A percentile compares a stretch with the other conserved stretches of the same genome.
Conservation (phyloP, 1,284 basidiomycete species). For the Porphyrellus sp. region DNA sequence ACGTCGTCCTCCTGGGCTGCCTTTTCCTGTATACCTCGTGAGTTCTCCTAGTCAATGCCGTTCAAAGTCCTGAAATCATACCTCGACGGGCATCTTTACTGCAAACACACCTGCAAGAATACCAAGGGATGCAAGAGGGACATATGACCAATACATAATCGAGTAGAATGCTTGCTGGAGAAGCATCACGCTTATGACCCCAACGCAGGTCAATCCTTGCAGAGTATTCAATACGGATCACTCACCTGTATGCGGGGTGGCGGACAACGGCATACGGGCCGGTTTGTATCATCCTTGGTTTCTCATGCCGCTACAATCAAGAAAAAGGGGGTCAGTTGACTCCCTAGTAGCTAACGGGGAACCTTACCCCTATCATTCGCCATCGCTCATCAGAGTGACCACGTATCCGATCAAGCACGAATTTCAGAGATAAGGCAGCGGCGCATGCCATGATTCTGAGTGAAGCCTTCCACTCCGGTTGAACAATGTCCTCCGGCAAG, state of each 20-base stretch:
- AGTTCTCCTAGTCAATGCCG: neutral
- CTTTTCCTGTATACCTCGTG: conserved; percentile 25
- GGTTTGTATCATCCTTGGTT: conserved; percentile 26
- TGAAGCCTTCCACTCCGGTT: conserved; percentile 15
- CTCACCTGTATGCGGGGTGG: conserved; percentile 34
- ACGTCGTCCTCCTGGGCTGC: conserved; percentile 31
- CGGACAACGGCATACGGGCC: conserved; percentile 37
- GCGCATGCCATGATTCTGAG: conserved; percentile 30
- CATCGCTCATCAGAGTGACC: conserved; percentile 24
- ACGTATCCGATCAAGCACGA: conserved; percentile 14
- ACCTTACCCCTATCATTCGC: conserved; percentile 32
- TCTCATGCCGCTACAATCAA: conserved; percentile 29
- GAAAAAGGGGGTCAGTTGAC: neutral
- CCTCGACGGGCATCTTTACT: conserved; percentile 37
- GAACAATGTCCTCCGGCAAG: conserved; percentile 25
- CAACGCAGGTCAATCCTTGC: neutral
- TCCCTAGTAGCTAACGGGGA: neutral
- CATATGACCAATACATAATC: conserved; percentile 38
- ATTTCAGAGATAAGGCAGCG: conserved; percentile 21
- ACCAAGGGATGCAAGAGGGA: conserved; percentile 30
- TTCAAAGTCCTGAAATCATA: conserved; percentile 10
- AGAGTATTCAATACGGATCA: neutral
- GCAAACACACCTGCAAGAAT: conserved; percentile 26
- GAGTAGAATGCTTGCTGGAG: conserved; percentile 30
- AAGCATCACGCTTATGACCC: conserved; percentile 26